Evolutionary conservation across 2,329 filamentous ascomycete species (phyloP).

Genomic region (Sclerotinia sclerotiorum): DNA sequence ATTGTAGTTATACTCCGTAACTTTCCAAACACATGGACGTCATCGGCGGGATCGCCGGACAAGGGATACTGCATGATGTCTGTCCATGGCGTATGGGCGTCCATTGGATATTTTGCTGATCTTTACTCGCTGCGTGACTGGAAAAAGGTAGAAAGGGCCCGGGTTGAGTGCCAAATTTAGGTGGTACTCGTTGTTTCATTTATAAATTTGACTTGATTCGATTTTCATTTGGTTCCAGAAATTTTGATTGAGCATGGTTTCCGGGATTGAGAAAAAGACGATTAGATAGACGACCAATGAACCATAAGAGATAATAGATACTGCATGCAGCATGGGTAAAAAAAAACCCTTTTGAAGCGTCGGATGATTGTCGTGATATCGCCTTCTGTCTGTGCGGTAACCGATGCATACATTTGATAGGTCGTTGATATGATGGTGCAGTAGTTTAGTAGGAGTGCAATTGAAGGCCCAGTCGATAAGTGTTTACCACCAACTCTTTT

Average conservation of each 20-base stretch:
- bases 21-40: neutral
- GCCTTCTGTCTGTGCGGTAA: neutral
- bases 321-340: neutral
- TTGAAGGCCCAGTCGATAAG: conserved; percentile 6
- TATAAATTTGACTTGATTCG: neutral
- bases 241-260: neutral
- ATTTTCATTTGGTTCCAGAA: neutral
- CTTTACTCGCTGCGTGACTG: neutral
- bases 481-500: conserved; percentile 3
- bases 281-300: neutral
- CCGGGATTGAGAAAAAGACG: neutral
- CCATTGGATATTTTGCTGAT: neutral
- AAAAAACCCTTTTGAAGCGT: neutral
- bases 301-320: neutral
- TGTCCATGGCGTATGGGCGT: neutral
- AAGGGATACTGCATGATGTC: conserved; percentile 3
- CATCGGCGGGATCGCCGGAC: conserved; percentile 7
- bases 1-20: neutral
- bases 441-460: neutral
- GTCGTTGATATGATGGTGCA: conserved; percentile 6
- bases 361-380: neutral
- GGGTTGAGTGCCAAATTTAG: neutral
- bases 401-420: neutral
- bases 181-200: neutral
- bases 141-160: neutral